These are phyloP conservation scores for Chamaecrista fasciculata DNA, from an alignment of 306 rosid species.

Conservation along the genomic window DNA sequence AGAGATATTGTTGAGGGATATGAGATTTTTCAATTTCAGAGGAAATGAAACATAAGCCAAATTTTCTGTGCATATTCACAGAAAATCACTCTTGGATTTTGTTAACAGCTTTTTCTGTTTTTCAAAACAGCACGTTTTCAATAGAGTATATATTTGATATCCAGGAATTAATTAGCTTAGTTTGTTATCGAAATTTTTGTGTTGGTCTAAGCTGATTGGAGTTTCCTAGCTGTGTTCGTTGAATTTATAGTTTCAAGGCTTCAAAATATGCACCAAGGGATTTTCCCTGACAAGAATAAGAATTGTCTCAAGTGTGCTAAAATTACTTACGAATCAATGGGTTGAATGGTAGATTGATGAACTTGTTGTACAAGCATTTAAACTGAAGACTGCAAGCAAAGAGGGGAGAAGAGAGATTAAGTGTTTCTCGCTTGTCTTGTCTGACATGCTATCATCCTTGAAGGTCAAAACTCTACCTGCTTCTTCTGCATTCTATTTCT, in stretches of 20 bases:
- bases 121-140: background rate
- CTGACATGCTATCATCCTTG: conserved; percentile 61
- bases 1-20: background rate
- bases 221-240: background rate
- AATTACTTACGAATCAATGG: conserved; percentile 9
- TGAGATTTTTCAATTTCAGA: background rate
- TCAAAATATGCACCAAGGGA: background rate
- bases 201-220: background rate
- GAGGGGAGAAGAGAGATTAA: conserved; percentile 55
- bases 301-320: background rate
- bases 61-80: background rate
- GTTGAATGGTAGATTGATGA: conserved; percentile 68
- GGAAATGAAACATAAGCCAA: too few species aligned
- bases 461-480: conserved; percentile 49
- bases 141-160: background rate
- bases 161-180: background rate
- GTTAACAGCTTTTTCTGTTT: background rate
- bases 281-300: background rate
- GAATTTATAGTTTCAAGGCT: background rate
- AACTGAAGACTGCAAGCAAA: conserved; percentile 37
- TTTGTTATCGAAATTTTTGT: background rate
- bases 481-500: background rate
- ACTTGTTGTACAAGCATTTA: conserved; percentile 65
- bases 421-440: conserved; percentile 58
- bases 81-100: background rate